A percentile compares a stretch with the other conserved stretches of the same genome.
These are phyloP conservation scores for Taphrina wiesneri DNA, from an alignment of 1,139 yeast genomes.

Conservation along the genomic window DNA sequence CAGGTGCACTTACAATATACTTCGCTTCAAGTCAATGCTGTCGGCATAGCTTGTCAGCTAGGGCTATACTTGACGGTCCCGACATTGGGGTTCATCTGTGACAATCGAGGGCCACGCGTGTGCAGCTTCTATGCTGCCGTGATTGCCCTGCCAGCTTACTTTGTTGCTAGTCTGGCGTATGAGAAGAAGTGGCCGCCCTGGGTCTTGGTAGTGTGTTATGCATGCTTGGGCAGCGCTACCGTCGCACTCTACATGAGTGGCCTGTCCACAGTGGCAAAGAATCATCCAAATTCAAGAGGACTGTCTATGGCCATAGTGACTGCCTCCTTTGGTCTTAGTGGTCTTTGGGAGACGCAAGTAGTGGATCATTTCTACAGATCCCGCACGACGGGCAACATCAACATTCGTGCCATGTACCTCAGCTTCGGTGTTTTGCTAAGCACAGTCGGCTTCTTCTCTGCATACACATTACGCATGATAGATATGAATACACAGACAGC, in stretches of 20 bases:
- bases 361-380: slow-evolving; percentile 47
- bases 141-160: slow-evolving; percentile 73
- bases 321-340: slow-evolving; percentile 78
- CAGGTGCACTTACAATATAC: slow-evolving; percentile 59
- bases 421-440: slow-evolving; percentile 55
- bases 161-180: slow-evolving; percentile 52
- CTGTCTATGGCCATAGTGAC: slow-evolving; percentile 86
- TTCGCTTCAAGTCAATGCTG: slow-evolving; percentile 71
- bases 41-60: slow-evolving; percentile 71
- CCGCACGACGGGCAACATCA: slow-evolving; percentile 46
- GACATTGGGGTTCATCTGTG: slow-evolving; percentile 77
- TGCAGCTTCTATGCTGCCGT: slow-evolving; percentile 64
- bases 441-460: slow-evolving; percentile 37
- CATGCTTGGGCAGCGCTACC: slow-evolving; percentile 40
- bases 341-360: slow-evolving; percentile 55
- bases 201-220: slow-evolving; percentile 42
- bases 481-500: slow-evolving; percentile 12
- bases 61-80: slow-evolving; percentile 90
- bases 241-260: slow-evolving; percentile 41
- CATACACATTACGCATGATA: slow-evolving; percentile 36
- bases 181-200: slow-evolving; percentile 37
- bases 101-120: slow-evolving; percentile 77
- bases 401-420: slow-evolving; percentile 58
- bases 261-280: slow-evolving; percentile 41
- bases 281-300: slow-evolving; percentile 48